Percentiles rank a stretch among this genome's conserved stretches.
Evolutionary conservation across 306 rosid species (phyloP).

Genomic region (Corylus americana): DNA sequence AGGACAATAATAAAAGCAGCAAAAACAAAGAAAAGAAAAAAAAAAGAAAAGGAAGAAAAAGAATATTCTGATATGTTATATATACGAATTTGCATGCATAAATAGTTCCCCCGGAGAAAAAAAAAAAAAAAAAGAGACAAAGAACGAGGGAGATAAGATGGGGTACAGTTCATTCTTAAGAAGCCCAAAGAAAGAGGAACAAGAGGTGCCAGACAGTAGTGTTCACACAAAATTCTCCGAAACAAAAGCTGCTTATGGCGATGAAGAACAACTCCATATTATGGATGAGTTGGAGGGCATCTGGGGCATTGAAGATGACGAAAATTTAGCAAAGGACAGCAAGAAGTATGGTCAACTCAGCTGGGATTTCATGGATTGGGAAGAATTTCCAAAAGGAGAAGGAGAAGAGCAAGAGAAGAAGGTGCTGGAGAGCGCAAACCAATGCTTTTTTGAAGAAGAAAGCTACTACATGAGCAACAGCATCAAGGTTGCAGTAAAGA

Average conservation of each 20-base stretch:
- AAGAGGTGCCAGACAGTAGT: slow-evolving; percentile 46
- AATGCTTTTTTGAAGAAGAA: slow-evolving; percentile 39
- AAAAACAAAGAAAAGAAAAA: too few species aligned
- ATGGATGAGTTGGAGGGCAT: slow-evolving; percentile 50
- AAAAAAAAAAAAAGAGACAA: background rate
- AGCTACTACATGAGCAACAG: background rate
- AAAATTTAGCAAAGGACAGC: slow-evolving; percentile 2
- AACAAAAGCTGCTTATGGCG: slow-evolving; percentile 17
- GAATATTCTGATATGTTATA: slow-evolving; percentile 14
- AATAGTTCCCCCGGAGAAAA: background rate
- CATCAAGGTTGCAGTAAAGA: slow-evolving; percentile 30
- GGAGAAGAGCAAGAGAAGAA: slow-evolving; percentile 34
- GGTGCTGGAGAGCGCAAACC: slow-evolving; percentile 5
- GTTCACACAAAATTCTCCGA: slow-evolving; percentile 22
- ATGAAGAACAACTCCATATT: slow-evolving; percentile 43
- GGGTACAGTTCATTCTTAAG: slow-evolving; percentile 39
- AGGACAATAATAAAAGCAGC: slow-evolving; percentile 11
- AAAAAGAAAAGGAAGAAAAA: background rate
- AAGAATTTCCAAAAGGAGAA: slow-evolving; percentile 34
- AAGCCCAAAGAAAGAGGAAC: slow-evolving; percentile 75
- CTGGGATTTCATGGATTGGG: slow-evolving; percentile 74
- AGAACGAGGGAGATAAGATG: slow-evolving; percentile 17
- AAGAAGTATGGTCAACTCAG: slow-evolving; percentile 28
- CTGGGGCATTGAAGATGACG: slow-evolving; percentile 39
- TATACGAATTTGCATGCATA: slow-evolving; percentile 22